These are phyloP conservation scores for Euphorbia schlechtendalii DNA, from an alignment of 441 rosid genomes.

Conservation along the genomic window DNA sequence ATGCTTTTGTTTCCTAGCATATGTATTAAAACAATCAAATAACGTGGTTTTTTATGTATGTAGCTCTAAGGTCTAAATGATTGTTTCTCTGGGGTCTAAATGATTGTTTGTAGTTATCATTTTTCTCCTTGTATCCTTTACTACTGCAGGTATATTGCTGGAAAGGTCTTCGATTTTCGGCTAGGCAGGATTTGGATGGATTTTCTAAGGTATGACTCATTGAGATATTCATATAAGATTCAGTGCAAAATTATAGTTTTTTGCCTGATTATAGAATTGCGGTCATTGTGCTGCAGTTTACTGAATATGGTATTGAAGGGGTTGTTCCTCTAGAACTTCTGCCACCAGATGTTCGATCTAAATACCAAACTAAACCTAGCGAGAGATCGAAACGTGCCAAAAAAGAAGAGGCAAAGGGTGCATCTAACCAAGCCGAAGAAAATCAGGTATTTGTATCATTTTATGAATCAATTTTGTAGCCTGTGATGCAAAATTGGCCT, in stretches of 20 bases:
- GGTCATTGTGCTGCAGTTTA: slow-evolving; percentile 52
- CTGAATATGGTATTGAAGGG: slow-evolving; percentile 90
- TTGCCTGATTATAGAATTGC: slow-evolving; percentile 5
- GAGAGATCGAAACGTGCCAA: slow-evolving; percentile 87
- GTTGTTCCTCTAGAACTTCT: slow-evolving; percentile 90
- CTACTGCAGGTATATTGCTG: slow-evolving; percentile 85
- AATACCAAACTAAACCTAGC: slow-evolving; percentile 75
- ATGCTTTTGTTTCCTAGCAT: neutral
- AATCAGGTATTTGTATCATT: slow-evolving; percentile 42
- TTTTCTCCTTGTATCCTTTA: neutral
- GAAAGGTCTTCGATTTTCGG: slow-evolving; percentile 93
- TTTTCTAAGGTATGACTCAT: slow-evolving; percentile 67
- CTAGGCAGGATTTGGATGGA: slow-evolving; percentile 96
- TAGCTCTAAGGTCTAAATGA: no score
- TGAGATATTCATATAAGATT: slow-evolving; percentile 6
- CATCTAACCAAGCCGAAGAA: slow-evolving; percentile 53
- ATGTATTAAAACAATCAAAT: neutral
- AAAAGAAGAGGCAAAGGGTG: slow-evolving; percentile 70
- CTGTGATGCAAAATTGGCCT: neutral
- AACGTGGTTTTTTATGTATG: no score
- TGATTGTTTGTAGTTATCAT: neutral
- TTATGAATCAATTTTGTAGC: neutral
- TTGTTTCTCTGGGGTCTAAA: no score
- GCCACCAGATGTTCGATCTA: slow-evolving; percentile 65
- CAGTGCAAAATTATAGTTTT: neutral